Base-by-base conservation (phyloP, 148 eudicot genomes). In the Rhododendron ferrugineum region DNA sequence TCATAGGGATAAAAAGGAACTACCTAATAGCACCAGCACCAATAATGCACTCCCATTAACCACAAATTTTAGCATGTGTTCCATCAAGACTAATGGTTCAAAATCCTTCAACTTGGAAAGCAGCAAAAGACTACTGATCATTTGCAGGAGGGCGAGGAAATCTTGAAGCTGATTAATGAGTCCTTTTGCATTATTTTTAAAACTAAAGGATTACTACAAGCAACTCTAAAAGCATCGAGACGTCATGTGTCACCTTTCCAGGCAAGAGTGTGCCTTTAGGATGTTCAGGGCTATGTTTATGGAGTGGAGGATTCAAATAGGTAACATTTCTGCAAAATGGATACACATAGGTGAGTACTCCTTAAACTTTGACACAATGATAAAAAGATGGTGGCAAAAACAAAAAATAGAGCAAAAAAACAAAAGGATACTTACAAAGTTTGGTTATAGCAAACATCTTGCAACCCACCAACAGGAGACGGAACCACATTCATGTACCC, bases 241-340 rank as follows among this genome's bases (percentile, higher is more conserved):
- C 37, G 66, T 82, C 37, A 78, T 46, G 44, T 60, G 16, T 26
- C 58, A 97, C 99, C 99, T 92, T 93, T 82, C 88, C 88, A 54
- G 98, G 98, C 89, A 94, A 90, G 83, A 44, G 89, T 80, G 90
- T 94, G 56, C 98, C 98, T 60, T 84, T 70, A 44, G 98, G 98
- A 87, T 92, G 95, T 85, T 89, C 88, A 79, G 98, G 91, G 88
- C 91, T 89, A 76, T 95, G 99, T 82, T 88, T 88, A 90, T 93
- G 97, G 78, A 85, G 88, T 54, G 87, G 79, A 85, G 99, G 99
- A 90, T 93, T 95, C 84, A 94, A 85, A 87, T 88, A 95, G 5
- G 98, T 87, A 73, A 92, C 76, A 79, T 93, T 97, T 88, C 99
- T 97, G 96, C 94, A 87, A 80, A 91, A 85, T 23, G 86, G 34